These are phyloP conservation scores for Takakia lepidozioides DNA, from an alignment of 225 moss, liverwort and hornwort genomes.

Conservation along the genomic window DNA sequence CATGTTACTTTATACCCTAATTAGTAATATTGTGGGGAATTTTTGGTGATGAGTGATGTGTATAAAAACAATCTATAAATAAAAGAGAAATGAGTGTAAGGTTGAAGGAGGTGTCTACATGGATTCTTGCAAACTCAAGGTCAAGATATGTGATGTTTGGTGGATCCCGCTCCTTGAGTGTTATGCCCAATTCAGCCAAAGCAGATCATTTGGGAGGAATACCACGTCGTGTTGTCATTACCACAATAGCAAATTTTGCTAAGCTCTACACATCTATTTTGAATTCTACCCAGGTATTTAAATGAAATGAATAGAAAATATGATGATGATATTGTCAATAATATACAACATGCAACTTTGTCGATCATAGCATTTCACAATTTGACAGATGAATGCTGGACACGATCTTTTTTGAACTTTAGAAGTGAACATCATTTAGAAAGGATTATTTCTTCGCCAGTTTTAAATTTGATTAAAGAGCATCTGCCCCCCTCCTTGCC, in stretches of 20 bases:
- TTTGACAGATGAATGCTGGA: too few species aligned
- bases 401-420: too few species aligned
- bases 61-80: too few species aligned
- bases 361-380: too few species aligned
- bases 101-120: slow-evolving; percentile 19
- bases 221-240: slow-evolving; percentile 60
- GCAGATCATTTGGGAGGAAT: slow-evolving; percentile 63
- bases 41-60: too few species aligned
- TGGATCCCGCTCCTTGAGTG: slow-evolving; percentile 21
- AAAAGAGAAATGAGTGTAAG: slow-evolving; percentile 5
- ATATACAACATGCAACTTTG: too few species aligned
- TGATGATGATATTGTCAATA: too few species aligned
- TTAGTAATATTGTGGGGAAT: too few species aligned
- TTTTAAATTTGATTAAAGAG: slow-evolving; percentile 3
- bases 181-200: slow-evolving; percentile 39
- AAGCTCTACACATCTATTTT: slow-evolving; percentile 62
- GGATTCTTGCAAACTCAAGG: neutral
- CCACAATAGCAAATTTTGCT: slow-evolving; percentile 48
- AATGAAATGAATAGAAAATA: too few species aligned
- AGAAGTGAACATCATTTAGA: too few species aligned
- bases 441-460: neutral
- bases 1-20: too few species aligned
- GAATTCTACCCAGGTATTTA: slow-evolving; percentile 58
- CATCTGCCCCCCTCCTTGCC: too few species aligned
- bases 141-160: slow-evolving; percentile 5